phyloP scores from a whole-genome alignment of 768 basidiomycete genomes.

The Leccinum variicolor region DNA sequence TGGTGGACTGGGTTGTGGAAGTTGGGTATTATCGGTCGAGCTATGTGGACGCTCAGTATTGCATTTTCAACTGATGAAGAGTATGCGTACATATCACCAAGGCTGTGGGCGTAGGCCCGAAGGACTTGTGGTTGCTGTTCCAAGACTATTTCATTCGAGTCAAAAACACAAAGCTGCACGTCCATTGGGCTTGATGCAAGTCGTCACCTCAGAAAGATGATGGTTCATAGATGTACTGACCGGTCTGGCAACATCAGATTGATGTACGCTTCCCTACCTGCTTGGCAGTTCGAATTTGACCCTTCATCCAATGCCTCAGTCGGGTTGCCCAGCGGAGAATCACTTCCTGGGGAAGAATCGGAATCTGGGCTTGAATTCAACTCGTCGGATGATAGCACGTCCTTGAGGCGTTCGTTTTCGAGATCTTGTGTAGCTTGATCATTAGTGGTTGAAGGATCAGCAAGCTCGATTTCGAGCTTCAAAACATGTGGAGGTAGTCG shows the following conservation, averaged over 20 bases:
- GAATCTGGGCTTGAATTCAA: neutral
- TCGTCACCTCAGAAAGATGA: conserved; percentile 8
- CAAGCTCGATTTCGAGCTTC: conserved; percentile 40
- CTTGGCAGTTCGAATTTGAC: conserved; percentile 28
- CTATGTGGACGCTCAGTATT: conserved; percentile 26
- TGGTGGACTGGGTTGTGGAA: conserved; percentile 47
- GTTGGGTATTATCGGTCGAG: conserved; percentile 25
- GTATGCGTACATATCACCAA: conserved; percentile 43
- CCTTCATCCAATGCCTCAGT: neutral
- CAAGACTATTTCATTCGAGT: conserved; percentile 26
- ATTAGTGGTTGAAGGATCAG: neutral
- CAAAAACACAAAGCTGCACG: conserved; percentile 45
- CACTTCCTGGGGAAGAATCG: neutral
- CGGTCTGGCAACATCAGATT: conserved; percentile 59
- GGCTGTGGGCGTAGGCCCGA: conserved; percentile 36
- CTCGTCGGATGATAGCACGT: neutral
- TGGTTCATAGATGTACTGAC: conserved; percentile 29
- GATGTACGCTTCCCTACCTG: conserved; percentile 36
- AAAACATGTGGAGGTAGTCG: conserved; percentile 25
- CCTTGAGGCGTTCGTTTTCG: neutral
- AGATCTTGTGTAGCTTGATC: neutral
- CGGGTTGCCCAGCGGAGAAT: neutral
- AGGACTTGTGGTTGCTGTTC: conserved; percentile 41
- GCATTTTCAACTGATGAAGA: neutral
- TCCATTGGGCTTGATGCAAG: conserved; percentile 49